These are phyloP conservation scores for Rhizopogon rudus DNA, from an alignment of 768 basidiomycete genomes.

Conservation along the genomic window DNA sequence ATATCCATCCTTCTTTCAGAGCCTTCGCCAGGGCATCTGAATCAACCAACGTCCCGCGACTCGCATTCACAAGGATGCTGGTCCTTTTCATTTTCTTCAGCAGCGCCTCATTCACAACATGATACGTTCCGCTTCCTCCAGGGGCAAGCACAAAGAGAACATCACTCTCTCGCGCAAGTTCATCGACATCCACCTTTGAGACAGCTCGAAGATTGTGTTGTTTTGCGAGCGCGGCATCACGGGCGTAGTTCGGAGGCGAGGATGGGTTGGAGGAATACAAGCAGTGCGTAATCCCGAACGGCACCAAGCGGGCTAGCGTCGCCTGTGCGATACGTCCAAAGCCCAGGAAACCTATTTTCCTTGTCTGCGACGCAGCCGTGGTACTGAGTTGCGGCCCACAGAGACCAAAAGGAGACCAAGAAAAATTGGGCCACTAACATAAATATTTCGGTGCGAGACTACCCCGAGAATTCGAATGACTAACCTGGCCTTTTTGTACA, in stretches of 20 bases:
- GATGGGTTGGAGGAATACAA: conserved; percentile 62
- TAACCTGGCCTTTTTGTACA: conserved; percentile 66
- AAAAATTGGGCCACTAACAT: conserved; percentile 69
- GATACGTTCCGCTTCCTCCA: conserved; percentile 63
- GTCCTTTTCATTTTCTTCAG: conserved; percentile 82
- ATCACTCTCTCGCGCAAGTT: conserved; percentile 76
- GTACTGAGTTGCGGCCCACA: conserved; percentile 80
- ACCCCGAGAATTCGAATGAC: conserved; percentile 12
- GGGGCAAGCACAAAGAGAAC: conserved; percentile 82
- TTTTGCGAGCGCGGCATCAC: conserved; percentile 34
- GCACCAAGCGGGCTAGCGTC: conserved; percentile 69
- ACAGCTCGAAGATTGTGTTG: conserved; percentile 35
- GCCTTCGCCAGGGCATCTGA: conserved; percentile 84
- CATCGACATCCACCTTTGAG: conserved; percentile 53
- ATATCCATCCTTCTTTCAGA: conserved; percentile 72
- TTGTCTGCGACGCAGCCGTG: conserved; percentile 39
- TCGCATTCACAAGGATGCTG: conserved; percentile 79
- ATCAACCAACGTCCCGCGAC: conserved; percentile 85
- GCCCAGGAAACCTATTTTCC: conserved; percentile 87
- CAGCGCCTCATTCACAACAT: conserved; percentile 69
- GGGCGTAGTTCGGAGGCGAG: conserved; percentile 36
- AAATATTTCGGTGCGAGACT: background rate
- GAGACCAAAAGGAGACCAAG: conserved; percentile 80
- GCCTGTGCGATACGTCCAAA: conserved; percentile 94
- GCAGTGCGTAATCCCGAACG: conserved; percentile 76